Conservation (phyloP, 257 asterid genomes). For the Cordia subcordata region DNA sequence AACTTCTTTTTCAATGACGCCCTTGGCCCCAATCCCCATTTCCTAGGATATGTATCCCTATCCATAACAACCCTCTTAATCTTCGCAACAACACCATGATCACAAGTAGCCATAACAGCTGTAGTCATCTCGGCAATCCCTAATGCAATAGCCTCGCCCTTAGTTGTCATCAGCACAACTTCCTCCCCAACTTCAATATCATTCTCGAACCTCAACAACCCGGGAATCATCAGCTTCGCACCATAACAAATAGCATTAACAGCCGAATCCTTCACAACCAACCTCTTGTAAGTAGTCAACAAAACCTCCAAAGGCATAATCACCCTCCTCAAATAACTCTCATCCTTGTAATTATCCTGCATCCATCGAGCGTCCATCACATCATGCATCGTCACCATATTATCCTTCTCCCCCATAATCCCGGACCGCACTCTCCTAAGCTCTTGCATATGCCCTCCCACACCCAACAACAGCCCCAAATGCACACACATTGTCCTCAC, state of each 20-base stretch:
- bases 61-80: constrained; percentile 99
- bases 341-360: constrained; percentile 76
- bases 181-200: constrained; percentile 84
- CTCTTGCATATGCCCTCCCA: constrained; percentile 95
- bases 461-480: constrained; percentile 88
- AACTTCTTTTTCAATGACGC: constrained; percentile 91
- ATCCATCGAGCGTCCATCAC: constrained; percentile 95
- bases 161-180: constrained; percentile 84
- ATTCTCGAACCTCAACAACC: constrained; percentile 86
- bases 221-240: constrained; percentile 91
- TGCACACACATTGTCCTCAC: constrained; percentile 94
- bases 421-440: constrained; percentile 85
- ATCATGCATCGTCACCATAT: constrained; percentile 96
- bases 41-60: constrained; percentile 94
- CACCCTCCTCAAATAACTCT: constrained; percentile 81
- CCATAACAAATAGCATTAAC: constrained; percentile 95
- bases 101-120: constrained; percentile 92
- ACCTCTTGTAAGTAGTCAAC: constrained; percentile 83
- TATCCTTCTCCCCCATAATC: constrained; percentile 89
- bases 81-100: constrained; percentile 91
- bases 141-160: constrained; percentile 88
- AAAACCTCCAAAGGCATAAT: constrained; percentile 89
- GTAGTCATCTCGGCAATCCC: constrained; percentile 98
- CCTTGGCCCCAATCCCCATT: constrained; percentile 96
- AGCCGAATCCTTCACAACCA: constrained; percentile 88